Evolutionary conservation across 2,329 filamentous ascomycete genomes (phyloP).

Genomic region (Uncinocarpus reesii): DNA sequence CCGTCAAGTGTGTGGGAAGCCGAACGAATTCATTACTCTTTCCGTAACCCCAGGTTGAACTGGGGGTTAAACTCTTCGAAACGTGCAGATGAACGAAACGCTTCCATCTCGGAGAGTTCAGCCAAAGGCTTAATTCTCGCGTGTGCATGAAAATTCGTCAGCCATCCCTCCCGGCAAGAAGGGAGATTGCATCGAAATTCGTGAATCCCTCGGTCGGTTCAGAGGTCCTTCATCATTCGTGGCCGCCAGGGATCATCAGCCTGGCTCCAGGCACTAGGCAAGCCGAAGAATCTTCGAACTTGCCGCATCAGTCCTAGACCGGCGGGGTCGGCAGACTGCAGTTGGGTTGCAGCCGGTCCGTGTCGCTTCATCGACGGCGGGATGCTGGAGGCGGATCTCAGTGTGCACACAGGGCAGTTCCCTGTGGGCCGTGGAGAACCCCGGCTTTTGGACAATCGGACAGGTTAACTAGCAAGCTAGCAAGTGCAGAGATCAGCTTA

Average conservation of each 20-base stretch:
- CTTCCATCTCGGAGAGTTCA: background rate
- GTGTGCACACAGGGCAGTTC: background rate
- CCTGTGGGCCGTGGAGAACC: background rate
- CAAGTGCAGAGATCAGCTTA: background rate
- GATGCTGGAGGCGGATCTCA: background rate
- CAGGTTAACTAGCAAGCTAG: too few relatives aligned
- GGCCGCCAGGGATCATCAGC: background rate
- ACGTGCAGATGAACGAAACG: too few relatives aligned
- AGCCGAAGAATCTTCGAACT: background rate
- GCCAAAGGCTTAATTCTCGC: background rate
- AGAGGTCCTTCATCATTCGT: background rate
- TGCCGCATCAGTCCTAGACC: background rate
- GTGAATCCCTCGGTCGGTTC: too few relatives aligned
- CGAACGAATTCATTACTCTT: background rate
- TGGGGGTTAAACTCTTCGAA: too few relatives aligned
- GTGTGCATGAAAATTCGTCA: slow-evolving; percentile 2
- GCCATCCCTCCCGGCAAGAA: background rate
- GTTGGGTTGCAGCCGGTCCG: background rate
- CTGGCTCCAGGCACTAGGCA: background rate
- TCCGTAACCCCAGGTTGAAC: background rate
- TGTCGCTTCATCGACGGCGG: too few relatives aligned
- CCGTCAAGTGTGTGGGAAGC: background rate
- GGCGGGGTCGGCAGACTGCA: background rate
- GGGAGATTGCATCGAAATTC: too few relatives aligned
- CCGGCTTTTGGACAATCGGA: too few relatives aligned